These are phyloP conservation scores for Rubroboletus pulcherrimus DNA, from an alignment of 768 basidiomycete genomes.

Conservation along the genomic window DNA sequence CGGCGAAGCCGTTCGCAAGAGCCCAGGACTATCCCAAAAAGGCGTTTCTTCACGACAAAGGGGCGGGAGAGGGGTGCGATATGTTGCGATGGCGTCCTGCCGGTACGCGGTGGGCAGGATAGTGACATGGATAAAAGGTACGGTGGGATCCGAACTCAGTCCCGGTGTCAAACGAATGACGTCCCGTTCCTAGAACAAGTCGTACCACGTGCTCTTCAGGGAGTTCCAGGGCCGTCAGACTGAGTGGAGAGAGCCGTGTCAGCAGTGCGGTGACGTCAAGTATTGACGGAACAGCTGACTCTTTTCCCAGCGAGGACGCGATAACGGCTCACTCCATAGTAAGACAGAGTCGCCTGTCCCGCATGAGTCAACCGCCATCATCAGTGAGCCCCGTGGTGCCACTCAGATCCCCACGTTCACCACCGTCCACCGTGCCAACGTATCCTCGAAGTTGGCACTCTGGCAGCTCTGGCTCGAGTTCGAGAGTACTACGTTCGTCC, in stretches of 20 bases:
- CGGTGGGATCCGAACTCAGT: background rate
- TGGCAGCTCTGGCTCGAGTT: background rate
- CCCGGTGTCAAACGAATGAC: too few relatives aligned
- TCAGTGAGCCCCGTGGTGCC: background rate
- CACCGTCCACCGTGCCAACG: background rate
- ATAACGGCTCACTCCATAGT: background rate
- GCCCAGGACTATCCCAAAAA: background rate
- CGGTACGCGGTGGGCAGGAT: background rate
- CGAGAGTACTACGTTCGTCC: background rate
- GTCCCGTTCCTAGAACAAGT: slow-evolving; percentile 5
- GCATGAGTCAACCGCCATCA: background rate
- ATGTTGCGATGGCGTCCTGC: background rate
- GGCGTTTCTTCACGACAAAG: slow-evolving; percentile 13
- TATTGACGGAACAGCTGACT: background rate
- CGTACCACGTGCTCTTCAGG: slow-evolving; percentile 12
- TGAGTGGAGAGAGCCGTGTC: background rate
- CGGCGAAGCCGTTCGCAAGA: slow-evolving; percentile 10
- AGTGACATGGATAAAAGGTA: slow-evolving; percentile 5
- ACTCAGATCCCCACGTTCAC: background rate
- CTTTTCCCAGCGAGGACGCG: background rate
- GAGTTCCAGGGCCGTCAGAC: background rate
- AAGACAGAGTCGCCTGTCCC: background rate
- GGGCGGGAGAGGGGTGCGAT: background rate
- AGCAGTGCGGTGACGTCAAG: slow-evolving; percentile 1
- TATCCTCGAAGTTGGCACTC: background rate